Conservation (phyloP, 2,329 filamentous ascomycete species). For the Sporothrix luriei region DNA sequence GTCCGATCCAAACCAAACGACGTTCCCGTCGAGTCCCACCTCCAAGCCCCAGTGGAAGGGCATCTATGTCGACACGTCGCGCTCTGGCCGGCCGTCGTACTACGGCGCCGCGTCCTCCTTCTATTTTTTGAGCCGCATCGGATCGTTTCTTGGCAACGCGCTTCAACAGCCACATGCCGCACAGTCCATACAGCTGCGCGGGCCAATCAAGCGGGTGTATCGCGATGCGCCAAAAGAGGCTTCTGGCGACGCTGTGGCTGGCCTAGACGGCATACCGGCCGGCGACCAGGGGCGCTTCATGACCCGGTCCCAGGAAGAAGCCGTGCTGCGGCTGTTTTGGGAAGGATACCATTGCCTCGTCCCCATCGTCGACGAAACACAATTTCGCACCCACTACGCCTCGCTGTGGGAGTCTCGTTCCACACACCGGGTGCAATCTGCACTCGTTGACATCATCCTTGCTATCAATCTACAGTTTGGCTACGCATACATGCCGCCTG, state of each 20-base stretch:
- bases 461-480: constrained; percentile 56
- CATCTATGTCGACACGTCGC: constrained; percentile 45
- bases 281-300: constrained; percentile 22
- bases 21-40: not conserved
- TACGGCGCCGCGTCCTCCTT: constrained; percentile 51
- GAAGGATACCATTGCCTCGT: constrained; percentile 45
- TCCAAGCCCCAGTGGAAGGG: constrained; percentile 39
- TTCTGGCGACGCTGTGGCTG: not conserved
- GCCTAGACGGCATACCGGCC: not conserved
- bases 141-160: constrained; percentile 42
- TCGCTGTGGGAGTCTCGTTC: constrained; percentile 45
- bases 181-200: constrained; percentile 33
- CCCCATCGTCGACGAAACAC: constrained; percentile 46
- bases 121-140: constrained; percentile 51
- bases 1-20: too few species aligned
- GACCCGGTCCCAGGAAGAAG: constrained; percentile 45
- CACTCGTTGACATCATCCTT: constrained; percentile 56
- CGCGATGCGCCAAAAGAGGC: not conserved
- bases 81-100: constrained; percentile 45
- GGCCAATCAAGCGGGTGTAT: not conserved
- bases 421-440: constrained; percentile 47
- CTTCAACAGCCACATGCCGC: constrained; percentile 41
- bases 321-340: constrained; percentile 49
- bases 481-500: constrained; percentile 39
- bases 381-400: constrained; percentile 46